A percentile compares a stretch with the other conserved stretches of the same genome.
These are phyloP conservation scores for Leccinum huronense DNA, from an alignment of 1,284 basidiomycete species.

Conservation along the genomic window DNA sequence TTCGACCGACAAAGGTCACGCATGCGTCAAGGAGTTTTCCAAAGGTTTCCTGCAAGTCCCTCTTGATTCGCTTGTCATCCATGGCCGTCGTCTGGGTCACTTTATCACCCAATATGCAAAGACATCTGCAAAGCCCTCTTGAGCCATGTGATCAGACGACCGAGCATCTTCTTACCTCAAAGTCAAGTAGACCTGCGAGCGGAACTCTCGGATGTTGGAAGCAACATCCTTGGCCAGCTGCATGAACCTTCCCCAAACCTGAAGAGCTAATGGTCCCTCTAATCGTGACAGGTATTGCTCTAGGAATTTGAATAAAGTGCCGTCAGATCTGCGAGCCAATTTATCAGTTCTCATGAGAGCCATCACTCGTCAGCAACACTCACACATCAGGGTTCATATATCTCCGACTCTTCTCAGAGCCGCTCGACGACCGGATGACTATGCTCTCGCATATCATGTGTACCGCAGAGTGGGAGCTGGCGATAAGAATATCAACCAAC, in stretches of 20 bases:
- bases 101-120: constrained; percentile 80
- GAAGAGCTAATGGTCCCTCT: constrained; percentile 86
- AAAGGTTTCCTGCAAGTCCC: constrained; percentile 91
- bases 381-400: constrained; percentile 69
- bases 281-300: constrained; percentile 84
- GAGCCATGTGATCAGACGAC: constrained; percentile 1
- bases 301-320: constrained; percentile 77
- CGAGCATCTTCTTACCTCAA: constrained; percentile 53
- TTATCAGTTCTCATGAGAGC: constrained; percentile 5
- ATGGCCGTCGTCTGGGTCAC: constrained; percentile 85
- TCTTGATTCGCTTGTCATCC: constrained; percentile 86
- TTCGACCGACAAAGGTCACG: constrained; percentile 69
- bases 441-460: constrained; percentile 90
- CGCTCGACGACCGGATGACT: constrained; percentile 49
- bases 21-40: constrained; percentile 84
- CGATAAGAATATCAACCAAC: constrained; percentile 78
- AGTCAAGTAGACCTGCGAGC: constrained; percentile 68
- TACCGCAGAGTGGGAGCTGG: constrained; percentile 86
- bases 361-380: constrained; percentile 26
- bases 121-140: constrained; percentile 53
- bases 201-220: constrained; percentile 60
- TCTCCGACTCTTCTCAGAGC: constrained; percentile 56
- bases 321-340: constrained; percentile 53
- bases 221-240: constrained; percentile 80
- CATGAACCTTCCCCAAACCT: constrained; percentile 86